Base-by-base conservation (phyloP, 176 grass and related monocot genomes). In the Secale cereale region DNA sequence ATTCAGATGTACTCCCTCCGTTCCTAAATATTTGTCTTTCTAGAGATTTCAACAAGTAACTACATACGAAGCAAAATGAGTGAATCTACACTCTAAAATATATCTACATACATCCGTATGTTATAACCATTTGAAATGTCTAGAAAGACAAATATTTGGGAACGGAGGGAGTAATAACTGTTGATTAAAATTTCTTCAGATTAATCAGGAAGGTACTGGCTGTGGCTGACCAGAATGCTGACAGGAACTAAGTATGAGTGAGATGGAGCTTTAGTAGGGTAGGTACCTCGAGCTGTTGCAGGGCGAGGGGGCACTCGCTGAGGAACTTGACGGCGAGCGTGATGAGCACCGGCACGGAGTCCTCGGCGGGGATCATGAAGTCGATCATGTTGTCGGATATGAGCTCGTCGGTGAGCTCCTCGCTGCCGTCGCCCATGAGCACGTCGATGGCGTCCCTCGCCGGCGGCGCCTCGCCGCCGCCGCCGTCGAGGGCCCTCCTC, bases 351-450 rank as follows among this genome's bases (percentile, higher is more conserved):
- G 97, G 97, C 60, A 99, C 97, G 1, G 97, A 99, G 82, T 99
- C 97, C 88, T 99, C 97, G 1, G 97, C 97, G 0, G 97, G 97
- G 64, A 99, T 99, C 97, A 99, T 99, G 16, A 99, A 79, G 87
- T 99, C 97, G 69, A 99, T 94, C 90, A 99, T 96, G 57, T 99
- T 99, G 87, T 99, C 97, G 0, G 97, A 99, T 28, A 99, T 96
- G 59, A 99, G 85, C 36, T 99, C 94, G 70, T 97, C 94, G 6
- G 91, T 99, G 68, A 99, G 79, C 78, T 91, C 89, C 0, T 91
- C 78, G 28, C 89, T 90, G 33, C 75, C 85, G 50, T 82, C 78
- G 29, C 88, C 80, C 19, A 99, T 93, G 76, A 99, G 83, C 78
- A 96, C 94, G 76, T 96, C 97, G 36, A 99, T 83, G 30, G 85